These are phyloP conservation scores for Prunus dulcis DNA, from an alignment of 306 rosid species.

Conservation along the genomic window DNA sequence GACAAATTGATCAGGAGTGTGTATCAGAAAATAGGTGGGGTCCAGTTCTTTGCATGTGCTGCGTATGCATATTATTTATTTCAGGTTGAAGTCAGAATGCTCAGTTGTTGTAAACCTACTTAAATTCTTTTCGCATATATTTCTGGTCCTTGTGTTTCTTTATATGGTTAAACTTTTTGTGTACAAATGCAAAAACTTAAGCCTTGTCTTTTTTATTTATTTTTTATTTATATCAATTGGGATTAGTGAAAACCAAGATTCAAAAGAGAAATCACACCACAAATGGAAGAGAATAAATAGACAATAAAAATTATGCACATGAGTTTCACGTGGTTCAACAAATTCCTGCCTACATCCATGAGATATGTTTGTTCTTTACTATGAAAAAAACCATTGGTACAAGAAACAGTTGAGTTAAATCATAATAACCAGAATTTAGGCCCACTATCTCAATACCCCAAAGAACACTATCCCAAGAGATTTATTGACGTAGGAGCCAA, in stretches of 20 bases:
- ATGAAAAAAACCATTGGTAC: not conserved
- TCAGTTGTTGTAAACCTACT: not conserved
- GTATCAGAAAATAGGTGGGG: not conserved
- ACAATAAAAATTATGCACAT: not conserved
- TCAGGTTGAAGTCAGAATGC: not conserved
- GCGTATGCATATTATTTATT: not conserved
- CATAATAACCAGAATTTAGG: not conserved
- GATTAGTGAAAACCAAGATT: not conserved
- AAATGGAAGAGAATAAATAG: not conserved
- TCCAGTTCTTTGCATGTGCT: not conserved
- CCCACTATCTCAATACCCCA: not conserved
- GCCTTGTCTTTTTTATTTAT: not conserved
- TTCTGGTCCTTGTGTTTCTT: not conserved
- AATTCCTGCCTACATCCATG: not conserved
- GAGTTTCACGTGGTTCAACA: not conserved
- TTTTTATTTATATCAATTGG: too few relatives aligned
- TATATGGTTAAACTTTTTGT: not conserved
- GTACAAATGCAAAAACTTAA: not conserved
- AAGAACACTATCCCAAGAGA: not conserved
- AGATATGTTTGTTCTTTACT: not conserved
- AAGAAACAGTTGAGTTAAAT: not conserved
- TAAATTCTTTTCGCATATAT: not conserved
- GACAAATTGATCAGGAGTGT: not conserved
- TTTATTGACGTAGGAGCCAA: not conserved
- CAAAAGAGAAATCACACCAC: not conserved